phyloP scores from a whole-genome alignment of 805 yeast species.

The Ogataea ganodermae region DNA sequence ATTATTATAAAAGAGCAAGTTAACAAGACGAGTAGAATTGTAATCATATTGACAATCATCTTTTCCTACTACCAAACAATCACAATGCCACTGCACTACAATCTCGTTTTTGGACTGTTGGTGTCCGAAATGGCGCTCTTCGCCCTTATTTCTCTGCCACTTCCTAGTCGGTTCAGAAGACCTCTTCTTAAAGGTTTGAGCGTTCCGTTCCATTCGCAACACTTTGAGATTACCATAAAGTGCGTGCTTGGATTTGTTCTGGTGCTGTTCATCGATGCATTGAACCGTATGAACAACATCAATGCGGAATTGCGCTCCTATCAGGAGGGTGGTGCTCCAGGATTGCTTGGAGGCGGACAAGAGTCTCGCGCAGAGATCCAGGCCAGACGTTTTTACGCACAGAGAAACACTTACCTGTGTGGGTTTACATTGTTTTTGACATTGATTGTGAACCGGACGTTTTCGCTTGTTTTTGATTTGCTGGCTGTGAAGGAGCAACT shows the following conservation, averaged over 20 bases:
- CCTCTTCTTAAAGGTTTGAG: slow-evolving; percentile 63
- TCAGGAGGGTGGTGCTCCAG: slow-evolving; percentile 27
- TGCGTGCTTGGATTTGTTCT: slow-evolving; percentile 83
- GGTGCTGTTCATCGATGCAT: slow-evolving; percentile 83
- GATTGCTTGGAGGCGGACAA: slow-evolving; percentile 37
- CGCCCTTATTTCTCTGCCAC: slow-evolving; percentile 78
- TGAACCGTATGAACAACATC: slow-evolving; percentile 77
- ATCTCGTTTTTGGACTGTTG: slow-evolving; percentile 65
- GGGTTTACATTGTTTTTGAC: slow-evolving; percentile 94
- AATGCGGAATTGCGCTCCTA: slow-evolving; percentile 54
- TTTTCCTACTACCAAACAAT: too few species aligned
- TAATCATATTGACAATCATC: too few species aligned
- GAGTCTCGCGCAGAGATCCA: slow-evolving; percentile 79
- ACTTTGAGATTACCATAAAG: slow-evolving; percentile 74
- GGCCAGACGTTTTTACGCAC: slow-evolving; percentile 92
- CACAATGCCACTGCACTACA: slow-evolving; percentile 35
- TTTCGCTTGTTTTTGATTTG: slow-evolving; percentile 74
- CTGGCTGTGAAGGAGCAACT: slow-evolving; percentile 60
- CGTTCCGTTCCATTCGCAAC: slow-evolving; percentile 68
- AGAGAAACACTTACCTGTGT: slow-evolving; percentile 92
- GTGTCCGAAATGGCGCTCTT: slow-evolving; percentile 78
- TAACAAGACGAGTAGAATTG: too few species aligned
- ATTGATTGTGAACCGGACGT: slow-evolving; percentile 81
- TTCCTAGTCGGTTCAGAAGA: slow-evolving; percentile 74
- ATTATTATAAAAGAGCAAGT: background rate